phyloP scores from a whole-genome alignment of 2,329 filamentous ascomycete species.

The Aaosphaeria arxii region DNA sequence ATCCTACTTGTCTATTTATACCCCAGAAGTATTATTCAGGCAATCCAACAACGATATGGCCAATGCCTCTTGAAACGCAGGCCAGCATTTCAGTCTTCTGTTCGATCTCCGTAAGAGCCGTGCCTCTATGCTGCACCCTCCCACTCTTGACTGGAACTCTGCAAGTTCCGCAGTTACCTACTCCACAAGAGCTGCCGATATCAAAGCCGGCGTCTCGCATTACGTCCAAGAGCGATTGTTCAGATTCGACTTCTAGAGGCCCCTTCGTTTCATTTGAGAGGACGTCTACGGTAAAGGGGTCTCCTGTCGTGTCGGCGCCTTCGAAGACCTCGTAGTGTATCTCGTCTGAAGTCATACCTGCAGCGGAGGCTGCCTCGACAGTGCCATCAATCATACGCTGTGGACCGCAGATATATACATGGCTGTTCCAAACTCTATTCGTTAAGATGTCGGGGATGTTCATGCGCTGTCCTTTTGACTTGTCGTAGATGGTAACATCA shows the following conservation, averaged over 20 bases:
- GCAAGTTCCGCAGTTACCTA: background rate
- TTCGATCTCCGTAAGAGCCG: background rate
- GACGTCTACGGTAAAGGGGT: background rate
- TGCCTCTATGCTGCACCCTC: background rate
- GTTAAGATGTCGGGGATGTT: background rate
- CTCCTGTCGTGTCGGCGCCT: background rate
- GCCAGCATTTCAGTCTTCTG: background rate
- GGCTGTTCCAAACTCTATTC: background rate
- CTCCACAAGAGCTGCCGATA: background rate
- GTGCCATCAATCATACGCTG: background rate
- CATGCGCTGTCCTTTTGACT: background rate
- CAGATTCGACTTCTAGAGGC: background rate
- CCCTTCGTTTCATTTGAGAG: background rate
- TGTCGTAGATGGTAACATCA: background rate
- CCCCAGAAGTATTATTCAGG: no score
- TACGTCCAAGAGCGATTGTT: background rate
- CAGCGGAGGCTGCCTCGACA: background rate
- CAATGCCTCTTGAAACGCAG: background rate
- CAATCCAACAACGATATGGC: background rate
- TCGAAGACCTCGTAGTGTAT: background rate
- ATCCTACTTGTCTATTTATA: no score
- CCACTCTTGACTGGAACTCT: background rate
- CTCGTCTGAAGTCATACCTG: background rate
- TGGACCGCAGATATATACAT: background rate
- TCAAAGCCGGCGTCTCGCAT: background rate